These are phyloP conservation scores for Morella rubra DNA, from an alignment of 306 rosid species.

Conservation along the genomic window DNA sequence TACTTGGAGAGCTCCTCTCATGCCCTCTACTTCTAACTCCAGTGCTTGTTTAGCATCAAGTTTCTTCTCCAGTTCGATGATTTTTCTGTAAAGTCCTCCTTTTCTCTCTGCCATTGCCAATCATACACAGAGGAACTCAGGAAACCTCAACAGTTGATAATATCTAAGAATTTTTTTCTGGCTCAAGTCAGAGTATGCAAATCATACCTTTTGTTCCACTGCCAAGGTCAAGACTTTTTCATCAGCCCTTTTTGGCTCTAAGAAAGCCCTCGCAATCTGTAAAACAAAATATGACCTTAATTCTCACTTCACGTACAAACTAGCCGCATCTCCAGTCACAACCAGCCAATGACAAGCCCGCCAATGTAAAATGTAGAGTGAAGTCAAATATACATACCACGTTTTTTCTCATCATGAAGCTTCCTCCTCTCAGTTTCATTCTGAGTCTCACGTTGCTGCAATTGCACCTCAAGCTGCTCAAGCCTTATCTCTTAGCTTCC, in stretches of 20 bases:
- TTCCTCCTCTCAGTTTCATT: constrained; percentile 54
- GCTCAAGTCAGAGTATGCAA: background rate
- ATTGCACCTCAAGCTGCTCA: constrained; percentile 45
- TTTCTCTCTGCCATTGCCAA: constrained; percentile 52
- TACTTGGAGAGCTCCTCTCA: constrained; percentile 71
- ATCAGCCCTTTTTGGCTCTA: constrained; percentile 66
- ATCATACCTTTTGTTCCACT: constrained; percentile 57
- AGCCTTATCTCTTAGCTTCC: constrained; percentile 49
- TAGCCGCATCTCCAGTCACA: background rate
- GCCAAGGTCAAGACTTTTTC: constrained; percentile 58
- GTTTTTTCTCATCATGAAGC: constrained; percentile 38
- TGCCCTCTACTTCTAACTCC: constrained; percentile 53
- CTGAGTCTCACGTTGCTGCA: constrained; percentile 43
- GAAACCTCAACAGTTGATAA: background rate
- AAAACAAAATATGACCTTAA: constrained; percentile 13
- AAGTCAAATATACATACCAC: too few relatives aligned
- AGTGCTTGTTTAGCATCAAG: constrained; percentile 74
- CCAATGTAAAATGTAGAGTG: too few relatives aligned
- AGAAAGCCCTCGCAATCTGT: constrained; percentile 67
- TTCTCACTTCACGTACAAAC: background rate
- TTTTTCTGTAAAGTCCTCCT: constrained; percentile 51
- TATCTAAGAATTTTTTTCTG: background rate
- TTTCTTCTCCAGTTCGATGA: constrained; percentile 57
- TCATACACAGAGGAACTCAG: constrained; percentile 18
- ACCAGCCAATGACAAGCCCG: too few relatives aligned